A percentile compares a stretch with the other conserved stretches of the same genome.
Evolutionary conservation across 2,329 filamentous ascomycete genomes (phyloP).

Genomic region (Aureobasidium sp.): DNA sequence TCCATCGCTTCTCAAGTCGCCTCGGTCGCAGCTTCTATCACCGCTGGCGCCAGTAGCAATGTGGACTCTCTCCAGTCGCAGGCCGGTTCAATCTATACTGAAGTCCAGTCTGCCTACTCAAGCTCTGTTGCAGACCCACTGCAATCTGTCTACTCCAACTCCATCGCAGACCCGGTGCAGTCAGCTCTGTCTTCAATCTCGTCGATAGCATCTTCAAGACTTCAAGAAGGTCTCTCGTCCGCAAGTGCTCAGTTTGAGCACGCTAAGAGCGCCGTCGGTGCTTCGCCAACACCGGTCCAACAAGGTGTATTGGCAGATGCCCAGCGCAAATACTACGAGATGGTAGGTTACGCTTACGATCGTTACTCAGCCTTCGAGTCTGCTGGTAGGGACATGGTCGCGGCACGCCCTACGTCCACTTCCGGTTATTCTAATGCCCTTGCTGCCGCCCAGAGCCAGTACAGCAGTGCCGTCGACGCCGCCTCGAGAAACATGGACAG

Average conservation of each 20-base stretch:
- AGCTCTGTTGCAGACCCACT: slow-evolving; percentile 50
- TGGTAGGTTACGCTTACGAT: slow-evolving; percentile 68
- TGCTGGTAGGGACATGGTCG: slow-evolving; percentile 57
- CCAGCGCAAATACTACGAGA: slow-evolving; percentile 68
- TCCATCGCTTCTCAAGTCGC: slow-evolving; percentile 32
- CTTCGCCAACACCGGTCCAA: slow-evolving; percentile 53
- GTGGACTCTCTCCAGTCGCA: slow-evolving; percentile 41
- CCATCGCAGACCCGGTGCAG: slow-evolving; percentile 46
- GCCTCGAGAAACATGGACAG: slow-evolving; percentile 26
- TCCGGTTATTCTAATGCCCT: slow-evolving; percentile 63
- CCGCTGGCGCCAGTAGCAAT: slow-evolving; percentile 16
- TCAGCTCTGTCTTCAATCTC: slow-evolving; percentile 51
- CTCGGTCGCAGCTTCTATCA: slow-evolving; percentile 26
- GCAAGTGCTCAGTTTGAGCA: slow-evolving; percentile 65
- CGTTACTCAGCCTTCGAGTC: slow-evolving; percentile 69
- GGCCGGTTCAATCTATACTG: slow-evolving; percentile 52
- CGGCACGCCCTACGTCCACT: slow-evolving; percentile 43
- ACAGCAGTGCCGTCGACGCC: slow-evolving; percentile 28
- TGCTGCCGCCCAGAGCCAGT: slow-evolving; percentile 47
- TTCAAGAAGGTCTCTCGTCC: slow-evolving; percentile 62
- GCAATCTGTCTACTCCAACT: slow-evolving; percentile 54
- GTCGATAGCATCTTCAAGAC: slow-evolving; percentile 61
- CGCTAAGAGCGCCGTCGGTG: slow-evolving; percentile 59
- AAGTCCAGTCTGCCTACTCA: slow-evolving; percentile 62
- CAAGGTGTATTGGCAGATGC: slow-evolving; percentile 51